Evolutionary conservation across 495 filamentous ascomycete species (phyloP).

Genomic region (Elasticomyces elasticus): DNA sequence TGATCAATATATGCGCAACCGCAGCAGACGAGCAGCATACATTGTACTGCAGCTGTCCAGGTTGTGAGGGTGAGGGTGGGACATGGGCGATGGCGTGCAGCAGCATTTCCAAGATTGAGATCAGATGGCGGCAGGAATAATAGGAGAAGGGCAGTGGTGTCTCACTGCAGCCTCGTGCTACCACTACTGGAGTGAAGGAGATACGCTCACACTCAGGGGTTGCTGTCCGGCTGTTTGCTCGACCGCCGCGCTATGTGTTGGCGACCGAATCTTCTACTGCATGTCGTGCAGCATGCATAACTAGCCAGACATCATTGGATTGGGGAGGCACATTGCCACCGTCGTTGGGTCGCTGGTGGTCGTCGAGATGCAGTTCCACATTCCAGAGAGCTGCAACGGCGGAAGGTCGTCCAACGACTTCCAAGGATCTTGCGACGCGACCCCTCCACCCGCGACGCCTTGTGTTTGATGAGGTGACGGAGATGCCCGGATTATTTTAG

Average conservation of each 20-base stretch:
- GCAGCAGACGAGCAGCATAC: constrained; percentile 9
- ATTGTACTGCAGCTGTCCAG: constrained; percentile 14
- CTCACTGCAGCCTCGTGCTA: constrained; percentile 13
- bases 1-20: constrained; percentile 9
- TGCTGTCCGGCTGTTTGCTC: neutral
- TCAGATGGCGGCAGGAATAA: neutral
- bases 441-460: neutral
- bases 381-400: constrained; percentile 7
- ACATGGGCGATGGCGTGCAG: constrained; percentile 14
- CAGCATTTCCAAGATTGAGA: constrained; percentile 6
- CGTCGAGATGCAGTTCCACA: neutral
- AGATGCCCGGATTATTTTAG: neutral
- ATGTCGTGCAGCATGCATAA: constrained; percentile 2
- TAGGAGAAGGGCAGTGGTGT: constrained; percentile 11
- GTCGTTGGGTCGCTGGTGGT: neutral
- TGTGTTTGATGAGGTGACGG: neutral
- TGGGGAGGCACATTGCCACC: neutral
- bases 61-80: neutral
- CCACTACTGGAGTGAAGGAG: constrained; percentile 13
- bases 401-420: neutral
- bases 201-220: constrained; percentile 18
- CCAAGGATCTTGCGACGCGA: neutral
- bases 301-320: neutral
- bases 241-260: constrained; percentile 6
- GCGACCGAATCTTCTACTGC: neutral